phyloP scores from a whole-genome alignment of 2,329 filamentous ascomycete genomes.

The Lecanicillium sp. region DNA sequence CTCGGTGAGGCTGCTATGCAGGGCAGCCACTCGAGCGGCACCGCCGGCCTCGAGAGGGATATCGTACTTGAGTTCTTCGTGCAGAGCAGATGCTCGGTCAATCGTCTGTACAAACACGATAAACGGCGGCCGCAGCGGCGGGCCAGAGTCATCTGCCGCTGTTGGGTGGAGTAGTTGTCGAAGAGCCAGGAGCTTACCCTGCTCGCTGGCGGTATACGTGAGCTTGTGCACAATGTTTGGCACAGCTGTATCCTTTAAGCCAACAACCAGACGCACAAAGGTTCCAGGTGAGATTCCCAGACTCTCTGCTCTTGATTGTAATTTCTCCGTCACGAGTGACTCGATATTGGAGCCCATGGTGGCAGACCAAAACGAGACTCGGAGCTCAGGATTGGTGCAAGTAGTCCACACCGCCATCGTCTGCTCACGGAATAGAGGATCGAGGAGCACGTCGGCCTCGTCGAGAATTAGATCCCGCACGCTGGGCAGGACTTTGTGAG shows the following conservation, averaged over 20 bases:
- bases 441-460: slow-evolving; percentile 90
- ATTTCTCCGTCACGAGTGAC: slow-evolving; percentile 60
- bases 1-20: slow-evolving; percentile 81
- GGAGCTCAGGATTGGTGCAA: slow-evolving; percentile 61
- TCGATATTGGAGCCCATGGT: slow-evolving; percentile 96
- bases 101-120: slow-evolving; percentile 96
- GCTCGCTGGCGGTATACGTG: slow-evolving; percentile 83
- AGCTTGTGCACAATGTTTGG: slow-evolving; percentile 87
- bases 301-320: slow-evolving; percentile 42
- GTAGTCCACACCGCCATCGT: slow-evolving; percentile 77
- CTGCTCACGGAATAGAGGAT: slow-evolving; percentile 83
- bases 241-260: slow-evolving; percentile 89
- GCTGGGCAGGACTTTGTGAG: slow-evolving; percentile 48
- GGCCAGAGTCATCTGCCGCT: slow-evolving; percentile 43
- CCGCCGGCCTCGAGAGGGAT: slow-evolving; percentile 85
- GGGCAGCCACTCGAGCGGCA: slow-evolving; percentile 72
- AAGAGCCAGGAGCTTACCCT: slow-evolving; percentile 85
- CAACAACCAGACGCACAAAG: slow-evolving; percentile 82
- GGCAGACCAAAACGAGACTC: slow-evolving; percentile 84
- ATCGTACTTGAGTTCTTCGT: slow-evolving; percentile 88
- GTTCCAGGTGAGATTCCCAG: slow-evolving; percentile 33
- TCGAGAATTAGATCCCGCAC: slow-evolving; percentile 75
- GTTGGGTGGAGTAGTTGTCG: slow-evolving; percentile 81
- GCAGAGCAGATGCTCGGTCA: slow-evolving; percentile 75
- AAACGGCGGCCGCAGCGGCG: slow-evolving; percentile 73